Evolutionary conservation across 177 flowering plant species (phyloP).

Genomic region (Vitis hybrid): DNA sequence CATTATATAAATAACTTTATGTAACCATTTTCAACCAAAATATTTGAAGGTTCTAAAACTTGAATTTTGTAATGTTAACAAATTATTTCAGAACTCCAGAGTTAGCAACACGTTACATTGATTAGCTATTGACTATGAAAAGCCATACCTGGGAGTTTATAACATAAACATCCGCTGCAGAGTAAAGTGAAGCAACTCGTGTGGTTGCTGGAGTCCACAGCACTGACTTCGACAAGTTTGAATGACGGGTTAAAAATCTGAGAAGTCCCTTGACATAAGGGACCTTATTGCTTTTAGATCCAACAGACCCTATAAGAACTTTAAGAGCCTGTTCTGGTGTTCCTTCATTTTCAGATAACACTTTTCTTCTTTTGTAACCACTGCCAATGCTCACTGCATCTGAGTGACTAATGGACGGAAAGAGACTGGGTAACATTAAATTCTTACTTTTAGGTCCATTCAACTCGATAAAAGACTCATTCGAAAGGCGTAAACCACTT

Average conservation of each 20-base stretch:
- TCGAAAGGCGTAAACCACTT: slow-evolving; percentile 5
- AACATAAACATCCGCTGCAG: slow-evolving; percentile 94
- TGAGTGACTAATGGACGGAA: slow-evolving; percentile 9
- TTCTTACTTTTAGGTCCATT: slow-evolving; percentile 9
- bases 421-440: slow-evolving; percentile 3
- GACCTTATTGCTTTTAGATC: slow-evolving; percentile 92
- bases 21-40: too few species aligned
- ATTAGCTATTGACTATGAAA: background rate
- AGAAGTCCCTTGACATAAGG: slow-evolving; percentile 76
- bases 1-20: too few species aligned
- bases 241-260: slow-evolving; percentile 53
- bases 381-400: slow-evolving; percentile 5
- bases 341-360: slow-evolving; percentile 30
- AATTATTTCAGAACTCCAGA: background rate
- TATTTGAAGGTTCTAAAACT: too few species aligned
- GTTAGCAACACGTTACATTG: too few species aligned
- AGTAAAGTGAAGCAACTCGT: slow-evolving; percentile 89
- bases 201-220: slow-evolving; percentile 97
- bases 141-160: slow-evolving; percentile 84
- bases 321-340: slow-evolving; percentile 41
- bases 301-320: slow-evolving; percentile 92
- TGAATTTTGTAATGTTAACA: too few species aligned
- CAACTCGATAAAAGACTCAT: slow-evolving; percentile 16
- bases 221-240: slow-evolving; percentile 65
- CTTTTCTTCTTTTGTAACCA: slow-evolving; percentile 21